phyloP scores from a whole-genome alignment of 164 flowering plant genomes.

The Macadamia integrifolia region DNA sequence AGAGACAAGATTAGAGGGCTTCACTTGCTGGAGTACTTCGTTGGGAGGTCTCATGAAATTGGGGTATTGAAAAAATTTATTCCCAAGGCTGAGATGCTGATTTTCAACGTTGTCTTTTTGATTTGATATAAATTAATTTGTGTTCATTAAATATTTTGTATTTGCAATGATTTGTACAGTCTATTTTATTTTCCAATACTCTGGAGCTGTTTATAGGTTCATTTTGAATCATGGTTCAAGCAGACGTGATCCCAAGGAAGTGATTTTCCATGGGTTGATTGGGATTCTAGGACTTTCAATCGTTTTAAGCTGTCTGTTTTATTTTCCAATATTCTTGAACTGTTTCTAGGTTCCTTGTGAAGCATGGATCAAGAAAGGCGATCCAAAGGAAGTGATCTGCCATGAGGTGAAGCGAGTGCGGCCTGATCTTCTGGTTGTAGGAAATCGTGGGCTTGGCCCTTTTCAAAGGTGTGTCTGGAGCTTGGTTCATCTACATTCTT shows the following conservation, averaged over 20 bases:
- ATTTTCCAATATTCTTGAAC: no score
- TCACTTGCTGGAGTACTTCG: constrained; percentile 83
- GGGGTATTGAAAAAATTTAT: constrained; percentile 44
- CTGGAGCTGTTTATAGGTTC: background rate
- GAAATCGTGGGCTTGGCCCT: constrained; percentile 93
- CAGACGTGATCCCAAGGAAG: background rate
- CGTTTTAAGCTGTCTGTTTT: background rate
- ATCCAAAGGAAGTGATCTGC: constrained; percentile 82
- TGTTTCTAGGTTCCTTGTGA: constrained; percentile 65
- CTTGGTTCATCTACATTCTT: background rate
- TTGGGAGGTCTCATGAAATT: constrained; percentile 59
- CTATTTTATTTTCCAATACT: background rate
- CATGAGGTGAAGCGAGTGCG: constrained; percentile 64
- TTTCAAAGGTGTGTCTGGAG: constrained; percentile 63
- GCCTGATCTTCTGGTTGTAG: constrained; percentile 86
- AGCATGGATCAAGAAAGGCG: constrained; percentile 90
- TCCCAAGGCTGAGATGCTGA: background rate
- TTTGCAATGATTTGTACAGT: no score
- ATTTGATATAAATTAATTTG: background rate
- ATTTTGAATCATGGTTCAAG: background rate
- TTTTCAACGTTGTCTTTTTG: background rate
- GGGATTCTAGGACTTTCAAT: background rate
- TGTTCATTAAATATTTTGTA: no score
- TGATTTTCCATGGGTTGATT: background rate
- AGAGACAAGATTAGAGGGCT: constrained; percentile 67